A percentile compares a stretch with the other conserved stretches of the same genome.
Evolutionary conservation across 2,329 filamentous ascomycete genomes (phyloP).

Genomic region (Gaeumannomyces sp.): DNA sequence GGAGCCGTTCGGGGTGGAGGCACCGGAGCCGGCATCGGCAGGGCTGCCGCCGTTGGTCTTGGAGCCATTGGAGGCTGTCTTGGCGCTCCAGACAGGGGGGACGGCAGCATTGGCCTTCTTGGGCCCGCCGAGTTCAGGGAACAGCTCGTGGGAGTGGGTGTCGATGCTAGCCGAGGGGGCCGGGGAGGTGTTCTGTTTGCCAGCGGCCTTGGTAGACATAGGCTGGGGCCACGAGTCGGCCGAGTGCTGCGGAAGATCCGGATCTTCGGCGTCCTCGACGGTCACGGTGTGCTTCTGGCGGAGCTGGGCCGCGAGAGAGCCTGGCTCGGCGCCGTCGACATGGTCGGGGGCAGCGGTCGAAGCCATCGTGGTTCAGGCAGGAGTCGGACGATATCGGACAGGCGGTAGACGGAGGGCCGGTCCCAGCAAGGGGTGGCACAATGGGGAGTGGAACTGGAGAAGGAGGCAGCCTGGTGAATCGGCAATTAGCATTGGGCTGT

Average conservation of each 20-base stretch:
- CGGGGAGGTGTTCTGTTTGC: conserved; percentile 59
- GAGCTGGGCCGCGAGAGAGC: conserved; percentile 51
- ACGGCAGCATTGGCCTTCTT: conserved; percentile 62
- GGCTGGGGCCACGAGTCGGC: conserved; percentile 42
- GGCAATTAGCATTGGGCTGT: background rate
- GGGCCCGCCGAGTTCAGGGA: conserved; percentile 76
- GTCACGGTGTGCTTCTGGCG: conserved; percentile 61
- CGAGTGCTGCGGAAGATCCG: conserved; percentile 47
- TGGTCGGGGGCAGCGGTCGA: conserved; percentile 22
- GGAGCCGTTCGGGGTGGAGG: conserved; percentile 49
- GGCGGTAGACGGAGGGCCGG: conserved; percentile 1
- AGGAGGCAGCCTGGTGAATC: background rate
- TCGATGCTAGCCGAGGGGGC: conserved; percentile 52
- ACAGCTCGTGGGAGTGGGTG: conserved; percentile 82
- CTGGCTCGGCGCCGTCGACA: conserved; percentile 33
- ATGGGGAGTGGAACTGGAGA: background rate
- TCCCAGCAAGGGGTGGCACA: background rate
- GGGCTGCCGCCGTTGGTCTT: conserved; percentile 49
- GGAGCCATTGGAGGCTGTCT: conserved; percentile 45
- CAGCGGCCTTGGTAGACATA: conserved; percentile 57
- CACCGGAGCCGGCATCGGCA: conserved; percentile 50
- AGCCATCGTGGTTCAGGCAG: conserved; percentile 16
- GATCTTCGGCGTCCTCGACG: conserved; percentile 81
- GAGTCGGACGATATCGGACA: conserved; percentile 1
- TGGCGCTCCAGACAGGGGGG: conserved; percentile 72